Conservation (phyloP, 768 basidiomycete species). For the Obba rivulosa region DNA sequence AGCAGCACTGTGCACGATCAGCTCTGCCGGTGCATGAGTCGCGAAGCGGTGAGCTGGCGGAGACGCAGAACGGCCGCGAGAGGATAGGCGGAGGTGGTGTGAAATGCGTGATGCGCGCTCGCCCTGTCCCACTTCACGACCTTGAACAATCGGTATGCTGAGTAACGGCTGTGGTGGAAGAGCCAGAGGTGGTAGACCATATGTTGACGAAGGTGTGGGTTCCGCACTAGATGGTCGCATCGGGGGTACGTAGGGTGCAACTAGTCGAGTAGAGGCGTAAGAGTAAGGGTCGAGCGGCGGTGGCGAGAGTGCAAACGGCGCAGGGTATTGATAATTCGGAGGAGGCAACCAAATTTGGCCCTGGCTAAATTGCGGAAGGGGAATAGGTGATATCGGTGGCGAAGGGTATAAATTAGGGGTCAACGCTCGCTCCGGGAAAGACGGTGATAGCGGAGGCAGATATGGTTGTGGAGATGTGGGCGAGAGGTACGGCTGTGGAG, state of each 20-base stretch:
- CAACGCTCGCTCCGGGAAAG: not conserved
- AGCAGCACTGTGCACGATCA: constrained; percentile 4
- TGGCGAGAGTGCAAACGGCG: constrained; percentile 26
- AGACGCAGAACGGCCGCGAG: constrained; percentile 57
- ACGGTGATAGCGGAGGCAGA: not conserved
- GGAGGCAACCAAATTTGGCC: constrained; percentile 38
- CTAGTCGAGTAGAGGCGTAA: constrained; percentile 23
- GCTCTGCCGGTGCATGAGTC: constrained; percentile 23
- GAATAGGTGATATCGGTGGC: not conserved
- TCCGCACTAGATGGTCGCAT: constrained; percentile 52
- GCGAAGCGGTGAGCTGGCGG: constrained; percentile 54
- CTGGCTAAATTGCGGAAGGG: constrained; percentile 19
- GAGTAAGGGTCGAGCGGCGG: constrained; percentile 25
- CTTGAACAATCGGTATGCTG: constrained; percentile 18
- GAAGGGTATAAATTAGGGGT: not conserved
- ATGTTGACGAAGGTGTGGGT: constrained; percentile 29
- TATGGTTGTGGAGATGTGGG: constrained; percentile 1
- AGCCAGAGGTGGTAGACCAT: constrained; percentile 27
- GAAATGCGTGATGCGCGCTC: constrained; percentile 53
- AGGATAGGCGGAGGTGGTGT: constrained; percentile 51
- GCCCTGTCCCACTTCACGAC: constrained; percentile 56
- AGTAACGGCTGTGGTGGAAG: constrained; percentile 27
- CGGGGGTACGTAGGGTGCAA: constrained; percentile 19
- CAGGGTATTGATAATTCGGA: constrained; percentile 25
- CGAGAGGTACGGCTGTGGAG: no score